A percentile compares a stretch with the other conserved stretches of the same genome.
Conservation (phyloP, 129 eudicot genomes). For the Helianthus tuberosus region DNA sequence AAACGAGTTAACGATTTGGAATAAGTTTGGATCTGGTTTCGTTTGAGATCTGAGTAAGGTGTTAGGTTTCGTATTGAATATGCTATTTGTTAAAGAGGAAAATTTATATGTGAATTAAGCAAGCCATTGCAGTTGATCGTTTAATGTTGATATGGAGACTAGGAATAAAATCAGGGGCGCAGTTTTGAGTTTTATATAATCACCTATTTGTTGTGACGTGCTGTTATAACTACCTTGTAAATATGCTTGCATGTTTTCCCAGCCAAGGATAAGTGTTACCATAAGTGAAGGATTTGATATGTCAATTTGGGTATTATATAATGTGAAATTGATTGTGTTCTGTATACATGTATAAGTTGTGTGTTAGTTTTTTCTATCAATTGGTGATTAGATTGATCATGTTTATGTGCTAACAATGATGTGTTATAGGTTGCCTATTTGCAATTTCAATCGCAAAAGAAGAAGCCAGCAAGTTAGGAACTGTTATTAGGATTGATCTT, state of each 20-base stretch:
- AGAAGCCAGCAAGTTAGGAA: no score
- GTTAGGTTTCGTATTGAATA: not conserved
- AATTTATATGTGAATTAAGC: not conserved
- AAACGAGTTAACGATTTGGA: no score
- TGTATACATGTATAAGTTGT: not conserved
- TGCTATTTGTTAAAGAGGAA: not conserved
- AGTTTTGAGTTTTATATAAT: not conserved
- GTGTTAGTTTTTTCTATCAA: not conserved
- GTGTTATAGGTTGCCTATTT: constrained; percentile 48
- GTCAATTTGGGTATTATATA: not conserved
- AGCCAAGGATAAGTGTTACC: no score
- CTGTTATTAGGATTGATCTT: no score
- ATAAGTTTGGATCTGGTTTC: constrained; percentile 1
- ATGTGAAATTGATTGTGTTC: not conserved
- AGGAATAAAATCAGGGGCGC: not conserved
- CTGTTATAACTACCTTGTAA: no score
- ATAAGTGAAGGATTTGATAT: not conserved
- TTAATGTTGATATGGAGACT: constrained; percentile 2
- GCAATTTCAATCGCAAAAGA: no score
- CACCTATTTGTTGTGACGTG: no score
- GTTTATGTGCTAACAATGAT: not conserved
- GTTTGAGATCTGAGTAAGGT: constrained; percentile 16
- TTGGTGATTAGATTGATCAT: not conserved
- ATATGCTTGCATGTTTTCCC: no score
- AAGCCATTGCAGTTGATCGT: not conserved